Base-by-base conservation (phyloP, 2,329 filamentous ascomycete species). In the Sporothrix variecibatus region DNA sequence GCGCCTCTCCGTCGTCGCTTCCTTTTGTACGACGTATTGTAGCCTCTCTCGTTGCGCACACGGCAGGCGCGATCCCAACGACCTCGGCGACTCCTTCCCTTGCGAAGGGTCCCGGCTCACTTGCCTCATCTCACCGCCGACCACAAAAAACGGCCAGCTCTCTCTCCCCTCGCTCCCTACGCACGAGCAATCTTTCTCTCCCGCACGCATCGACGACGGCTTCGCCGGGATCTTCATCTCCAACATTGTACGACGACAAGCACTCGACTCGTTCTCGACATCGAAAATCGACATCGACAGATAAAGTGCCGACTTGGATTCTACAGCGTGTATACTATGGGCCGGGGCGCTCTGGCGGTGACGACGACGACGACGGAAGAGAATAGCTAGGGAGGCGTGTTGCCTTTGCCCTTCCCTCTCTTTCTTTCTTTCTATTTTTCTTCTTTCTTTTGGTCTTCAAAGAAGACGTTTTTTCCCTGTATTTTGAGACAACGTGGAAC, bases 291-390 rank as follows among this genome's bases (percentile, higher is more conserved):
- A 62, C 51, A 31, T 15, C 34, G n/a, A 56, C 28, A n/a, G 56
- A 38, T 43, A 72, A 17, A 28, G 31, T 51, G 28, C 15, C 43
- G 43, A 56, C 43, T n/a, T 11, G 40, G 15, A n/a, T 3, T 60
- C 51, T 20, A 9, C 12, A 23, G n/a, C 26, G 9, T 23, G 49
- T 34, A 69, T 60, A 71, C 65, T 67, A 73, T 73, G 65, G 70
- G 64, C 53, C 31, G 12, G 34, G 64, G 62, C 31, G 64, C 12
- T 70, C 31, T 28, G 28, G 56, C n/a, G 58, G 71, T 71, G 74
- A 73, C 68, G 65, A 75, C 53, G 53, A 75, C 53, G 53, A 70
- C 64, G 64, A 67, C 62, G 62, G 60, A 46, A 67, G 62, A 72
- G 53, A 43, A 64, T 46, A 75, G 62, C 20, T 26, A 67, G 60